Conservation (phyloP, 2,329 filamentous ascomycete species). For the Grosmannia penicillata region DNA sequence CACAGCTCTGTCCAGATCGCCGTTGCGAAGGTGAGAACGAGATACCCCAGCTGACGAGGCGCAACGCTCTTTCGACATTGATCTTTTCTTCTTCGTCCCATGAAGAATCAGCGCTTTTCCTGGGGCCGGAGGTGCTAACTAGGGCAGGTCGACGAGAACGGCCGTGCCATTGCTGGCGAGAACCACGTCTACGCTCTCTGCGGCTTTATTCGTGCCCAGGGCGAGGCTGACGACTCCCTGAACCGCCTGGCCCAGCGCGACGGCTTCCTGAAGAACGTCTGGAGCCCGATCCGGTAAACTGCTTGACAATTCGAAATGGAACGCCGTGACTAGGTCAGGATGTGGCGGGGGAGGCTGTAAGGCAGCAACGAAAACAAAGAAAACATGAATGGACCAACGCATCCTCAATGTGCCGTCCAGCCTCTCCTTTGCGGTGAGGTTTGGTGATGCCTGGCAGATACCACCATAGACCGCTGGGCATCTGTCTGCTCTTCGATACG, state of each 20-base stretch:
- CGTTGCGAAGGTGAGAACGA: conserved; percentile 53
- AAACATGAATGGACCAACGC: background rate
- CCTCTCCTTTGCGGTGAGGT: background rate
- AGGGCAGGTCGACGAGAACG: conserved; percentile 79
- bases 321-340: background rate
- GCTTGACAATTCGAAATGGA: background rate
- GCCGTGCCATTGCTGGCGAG: conserved; percentile 82
- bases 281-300: conserved; percentile 58
- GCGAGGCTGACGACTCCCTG: conserved; percentile 91
- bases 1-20: conserved; percentile 97
- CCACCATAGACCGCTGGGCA: background rate
- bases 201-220: conserved; percentile 95
- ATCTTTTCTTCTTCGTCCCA: conserved; percentile 1
- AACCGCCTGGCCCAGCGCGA: conserved; percentile 95
- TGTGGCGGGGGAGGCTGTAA: background rate
- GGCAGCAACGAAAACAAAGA: background rate
- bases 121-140: background rate
- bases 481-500: background rate
- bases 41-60: too few species aligned
- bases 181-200: conserved; percentile 95
- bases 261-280: conserved; percentile 93
- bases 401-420: background rate
- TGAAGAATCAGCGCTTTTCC: too few species aligned
- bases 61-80: background rate
- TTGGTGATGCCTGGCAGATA: background rate